Evolutionary conservation across 345 rosid species (phyloP).

Genomic region (Acer campestre): DNA sequence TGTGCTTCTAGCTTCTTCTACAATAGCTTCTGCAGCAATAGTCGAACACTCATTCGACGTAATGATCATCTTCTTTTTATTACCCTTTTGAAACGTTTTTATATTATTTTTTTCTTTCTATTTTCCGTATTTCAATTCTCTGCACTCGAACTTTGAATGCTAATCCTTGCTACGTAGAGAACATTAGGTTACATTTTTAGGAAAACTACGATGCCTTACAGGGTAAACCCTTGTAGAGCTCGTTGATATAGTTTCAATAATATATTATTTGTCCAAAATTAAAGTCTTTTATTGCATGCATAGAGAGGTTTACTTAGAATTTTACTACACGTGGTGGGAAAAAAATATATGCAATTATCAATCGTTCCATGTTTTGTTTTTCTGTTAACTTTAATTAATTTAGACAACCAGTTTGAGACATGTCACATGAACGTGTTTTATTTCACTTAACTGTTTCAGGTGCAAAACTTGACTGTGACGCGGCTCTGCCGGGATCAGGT

Average conservation of each 20-base stretch:
- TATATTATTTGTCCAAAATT: no score
- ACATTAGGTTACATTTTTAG: neutral
- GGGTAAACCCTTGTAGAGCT: no score
- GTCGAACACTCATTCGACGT: constrained; percentile 80
- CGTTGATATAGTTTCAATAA: no score
- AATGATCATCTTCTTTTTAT: constrained; percentile 16
- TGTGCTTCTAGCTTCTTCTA: constrained; percentile 38
- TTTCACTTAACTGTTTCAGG: constrained; percentile 41
- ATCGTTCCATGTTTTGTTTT: no score
- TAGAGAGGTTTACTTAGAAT: no score
- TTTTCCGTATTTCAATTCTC: neutral
- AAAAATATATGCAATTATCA: no score
- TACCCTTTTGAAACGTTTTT: neutral
- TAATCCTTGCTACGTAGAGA: neutral
- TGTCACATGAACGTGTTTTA: neutral
- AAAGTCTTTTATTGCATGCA: no score
- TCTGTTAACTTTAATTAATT: neutral
- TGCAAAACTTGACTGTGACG: constrained; percentile 54
- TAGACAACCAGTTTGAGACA: neutral
- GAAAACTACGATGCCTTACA: no score
- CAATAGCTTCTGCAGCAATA: constrained; percentile 60
- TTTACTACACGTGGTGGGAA: no score
- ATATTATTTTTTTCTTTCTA: no score
- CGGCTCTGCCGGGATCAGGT: constrained; percentile 62
- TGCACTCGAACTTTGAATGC: no score